phyloP scores from a whole-genome alignment of 164 flowering plant genomes.

The Nymphaea colorata region DNA sequence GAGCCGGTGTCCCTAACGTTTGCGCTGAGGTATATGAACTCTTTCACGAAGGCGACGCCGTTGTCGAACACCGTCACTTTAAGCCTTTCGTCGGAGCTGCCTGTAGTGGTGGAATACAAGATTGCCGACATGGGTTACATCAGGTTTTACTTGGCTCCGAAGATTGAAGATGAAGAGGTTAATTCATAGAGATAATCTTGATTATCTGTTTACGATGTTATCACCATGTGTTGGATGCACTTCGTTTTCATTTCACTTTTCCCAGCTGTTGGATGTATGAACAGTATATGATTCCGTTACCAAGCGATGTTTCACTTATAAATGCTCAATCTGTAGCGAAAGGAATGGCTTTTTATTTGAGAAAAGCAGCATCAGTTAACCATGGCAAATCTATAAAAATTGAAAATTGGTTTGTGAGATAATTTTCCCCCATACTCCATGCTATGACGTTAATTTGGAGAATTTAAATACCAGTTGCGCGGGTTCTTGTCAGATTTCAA shows the following conservation, averaged over 20 bases:
- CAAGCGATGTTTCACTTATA: no score
- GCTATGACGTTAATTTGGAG: no score
- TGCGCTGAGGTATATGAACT: slow-evolving; percentile 84
- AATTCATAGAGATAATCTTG: slow-evolving; percentile 21
- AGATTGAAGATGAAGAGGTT: slow-evolving; percentile 78
- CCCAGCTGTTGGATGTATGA: neutral
- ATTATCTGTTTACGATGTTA: neutral
- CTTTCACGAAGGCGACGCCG: slow-evolving; percentile 83
- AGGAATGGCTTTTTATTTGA: no score
- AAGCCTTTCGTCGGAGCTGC: slow-evolving; percentile 75
- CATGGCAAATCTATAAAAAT: no score
- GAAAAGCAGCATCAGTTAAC: no score
- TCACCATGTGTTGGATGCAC: neutral
- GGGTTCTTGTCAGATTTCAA: no score
- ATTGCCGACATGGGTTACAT: slow-evolving; percentile 82
- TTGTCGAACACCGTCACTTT: slow-evolving; percentile 59
- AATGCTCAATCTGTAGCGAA: no score
- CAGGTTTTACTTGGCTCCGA: slow-evolving; percentile 76
- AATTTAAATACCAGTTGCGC: no score
- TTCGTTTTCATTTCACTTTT: no score
- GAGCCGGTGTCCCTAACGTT: slow-evolving; percentile 81
- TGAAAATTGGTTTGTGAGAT: no score
- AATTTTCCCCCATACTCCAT: no score
- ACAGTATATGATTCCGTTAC: no score
- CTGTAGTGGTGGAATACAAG: slow-evolving; percentile 84